Evolutionary conservation across 805 yeast species (phyloP).

Genomic region (Ogataea polymorpha): DNA sequence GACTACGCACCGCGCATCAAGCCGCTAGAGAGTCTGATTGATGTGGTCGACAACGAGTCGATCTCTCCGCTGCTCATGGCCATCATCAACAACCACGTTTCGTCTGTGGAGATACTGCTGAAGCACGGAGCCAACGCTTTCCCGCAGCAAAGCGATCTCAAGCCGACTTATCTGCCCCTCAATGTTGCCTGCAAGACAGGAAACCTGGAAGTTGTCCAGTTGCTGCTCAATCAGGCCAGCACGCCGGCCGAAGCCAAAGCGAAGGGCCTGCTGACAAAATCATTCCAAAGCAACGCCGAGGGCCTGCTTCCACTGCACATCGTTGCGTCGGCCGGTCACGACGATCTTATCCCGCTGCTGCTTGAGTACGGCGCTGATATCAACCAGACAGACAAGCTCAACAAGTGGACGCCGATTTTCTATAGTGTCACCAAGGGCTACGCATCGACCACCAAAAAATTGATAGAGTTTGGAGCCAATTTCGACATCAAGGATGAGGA

Average conservation of each 20-base stretch:
- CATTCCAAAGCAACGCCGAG: conserved; percentile 73
- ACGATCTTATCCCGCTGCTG: conserved; percentile 62
- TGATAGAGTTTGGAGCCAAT: conserved; percentile 73
- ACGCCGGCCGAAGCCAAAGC: conserved; percentile 28
- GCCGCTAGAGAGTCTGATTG: conserved; percentile 35
- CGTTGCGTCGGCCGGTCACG: conserved; percentile 80
- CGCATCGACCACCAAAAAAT: conserved; percentile 60
- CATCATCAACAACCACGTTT: conserved; percentile 63
- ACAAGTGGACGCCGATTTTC: conserved; percentile 91
- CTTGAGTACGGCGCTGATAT: conserved; percentile 72
- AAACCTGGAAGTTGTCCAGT: conserved; percentile 63
- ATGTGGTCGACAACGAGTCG: conserved; percentile 65
- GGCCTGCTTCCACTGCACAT: conserved; percentile 87
- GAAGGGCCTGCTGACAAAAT: conserved; percentile 32
- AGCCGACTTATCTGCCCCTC: conserved; percentile 68
- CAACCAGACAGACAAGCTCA: conserved; percentile 76
- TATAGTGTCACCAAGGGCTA: conserved; percentile 89
- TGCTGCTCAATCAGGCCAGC: conserved; percentile 44
- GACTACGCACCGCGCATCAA: conserved; percentile 28
- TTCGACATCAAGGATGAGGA: conserved; percentile 71
- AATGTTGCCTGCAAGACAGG: conserved; percentile 89
- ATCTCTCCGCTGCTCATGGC: conserved; percentile 82
- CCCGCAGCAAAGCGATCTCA: conserved; percentile 45
- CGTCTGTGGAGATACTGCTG: conserved; percentile 48
- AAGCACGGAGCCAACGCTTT: conserved; percentile 48